Base-by-base conservation (phyloP, 805 yeast species). In the Candida saitoana region DNA sequence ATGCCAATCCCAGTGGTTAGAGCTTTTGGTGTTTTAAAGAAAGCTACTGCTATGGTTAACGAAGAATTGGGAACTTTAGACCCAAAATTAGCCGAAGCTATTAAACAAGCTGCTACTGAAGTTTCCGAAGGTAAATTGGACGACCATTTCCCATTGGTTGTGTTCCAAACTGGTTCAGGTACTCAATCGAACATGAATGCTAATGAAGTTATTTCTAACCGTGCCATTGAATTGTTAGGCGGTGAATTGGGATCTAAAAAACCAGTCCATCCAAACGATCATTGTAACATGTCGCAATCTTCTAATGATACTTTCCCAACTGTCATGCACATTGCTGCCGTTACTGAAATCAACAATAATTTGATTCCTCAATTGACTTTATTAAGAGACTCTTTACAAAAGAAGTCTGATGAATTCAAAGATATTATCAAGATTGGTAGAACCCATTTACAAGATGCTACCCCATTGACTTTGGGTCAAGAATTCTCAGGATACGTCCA, bases 161-260 rank as follows among this genome's bases (percentile, higher is more conserved):
- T 93, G 29, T 93, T 89, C 85, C 99, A 93, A 74, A 93, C 99
- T 46, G 99, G 99, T 46, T 87, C 96, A 24, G 99, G 99, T 65
- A 93, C 99, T 44, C 99, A 93, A 71, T 84, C 95, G 49, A 93
- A 93, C 76, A 93, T 93, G 98, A 91, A 93, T 68, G 96, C 98
- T 61, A 93, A 93, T 67, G 99, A 93, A 74, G 99, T 93, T 54
- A 93, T 93, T 59, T 87, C 96, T 43, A 93, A 93, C 80, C 83
- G 99, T 60, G 99, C 99, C 55, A 93, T 93, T 66, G 98, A 93
- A 72, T 59, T 93, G 41, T 77, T 93, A 51, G 98, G 97, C 49
- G 99, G 98, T 47, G 77, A 74, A 59, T 69, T 84, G 59, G 99
- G 99, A 47, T 83, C 96, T 48, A 93, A 93, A 74, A 76, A 70